Percentiles rank a stretch among this genome's conserved stretches.
Conservation (phyloP, 371 early-diverging fungal species). For the Syncephalastrum sp. region DNA sequence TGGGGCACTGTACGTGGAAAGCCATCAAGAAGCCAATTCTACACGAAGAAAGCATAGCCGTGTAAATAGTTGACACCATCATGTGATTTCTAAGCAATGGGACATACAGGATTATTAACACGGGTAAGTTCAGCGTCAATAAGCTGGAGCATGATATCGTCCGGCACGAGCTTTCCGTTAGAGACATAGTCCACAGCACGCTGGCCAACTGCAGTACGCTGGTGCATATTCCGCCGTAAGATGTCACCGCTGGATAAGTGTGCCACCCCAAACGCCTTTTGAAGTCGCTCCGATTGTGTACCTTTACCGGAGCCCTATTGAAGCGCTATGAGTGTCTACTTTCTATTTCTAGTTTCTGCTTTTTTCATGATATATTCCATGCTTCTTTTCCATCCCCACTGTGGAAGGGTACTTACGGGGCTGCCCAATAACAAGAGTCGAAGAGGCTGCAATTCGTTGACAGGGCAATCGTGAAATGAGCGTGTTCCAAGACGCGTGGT, state of each 20-base stretch:
- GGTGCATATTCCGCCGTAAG: constrained; percentile 73
- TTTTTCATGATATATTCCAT: background rate
- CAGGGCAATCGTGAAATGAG: constrained; percentile 40
- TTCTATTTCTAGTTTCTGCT: background rate
- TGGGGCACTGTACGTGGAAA: constrained; percentile 94
- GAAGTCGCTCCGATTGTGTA: constrained; percentile 79
- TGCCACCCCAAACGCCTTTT: constrained; percentile 63
- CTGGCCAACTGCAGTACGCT: constrained; percentile 67
- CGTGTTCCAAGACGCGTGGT: constrained; percentile 2
- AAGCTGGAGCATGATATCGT: constrained; percentile 75
- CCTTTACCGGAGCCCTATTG: constrained; percentile 85
- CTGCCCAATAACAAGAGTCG: constrained; percentile 60
- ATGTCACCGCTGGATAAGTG: constrained; percentile 85
- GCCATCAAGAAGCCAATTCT: constrained; percentile 93
- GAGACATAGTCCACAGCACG: constrained; percentile 53
- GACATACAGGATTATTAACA: constrained; percentile 44
- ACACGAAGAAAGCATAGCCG: background rate
- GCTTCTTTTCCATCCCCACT: constrained; percentile 1
- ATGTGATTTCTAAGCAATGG: background rate
- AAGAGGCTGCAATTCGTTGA: constrained; percentile 45
- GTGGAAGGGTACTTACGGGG: constrained; percentile 46
- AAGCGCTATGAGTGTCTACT: background rate
- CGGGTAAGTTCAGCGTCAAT: constrained; percentile 67
- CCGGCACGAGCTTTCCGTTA: constrained; percentile 74
- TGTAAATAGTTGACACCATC: too few relatives aligned